These are phyloP conservation scores for Cladochytrium replicatum DNA, from an alignment of 192 early-diverging fungal genomes.

Conservation along the genomic window DNA sequence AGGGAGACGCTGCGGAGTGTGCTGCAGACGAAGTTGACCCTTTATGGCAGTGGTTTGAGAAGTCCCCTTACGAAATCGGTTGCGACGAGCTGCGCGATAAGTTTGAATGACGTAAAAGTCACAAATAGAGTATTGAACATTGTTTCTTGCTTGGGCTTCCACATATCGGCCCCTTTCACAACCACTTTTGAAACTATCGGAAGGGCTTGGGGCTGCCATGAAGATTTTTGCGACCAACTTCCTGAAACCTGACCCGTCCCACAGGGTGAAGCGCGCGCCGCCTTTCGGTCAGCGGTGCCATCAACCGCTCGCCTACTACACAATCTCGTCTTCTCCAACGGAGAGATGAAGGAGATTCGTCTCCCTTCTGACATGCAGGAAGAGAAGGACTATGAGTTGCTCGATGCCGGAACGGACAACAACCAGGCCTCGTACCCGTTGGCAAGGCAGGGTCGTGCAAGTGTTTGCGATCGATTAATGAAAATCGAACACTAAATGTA, in stretches of 20 bases:
- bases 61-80: slow-evolving; percentile 70
- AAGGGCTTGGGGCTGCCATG: slow-evolving; percentile 1
- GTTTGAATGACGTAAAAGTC: neutral
- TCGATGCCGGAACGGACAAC: slow-evolving; percentile 71
- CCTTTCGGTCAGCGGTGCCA: slow-evolving; percentile 1
- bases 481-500: neutral
- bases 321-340: neutral
- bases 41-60: slow-evolving; percentile 73
- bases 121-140: neutral
- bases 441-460: slow-evolving; percentile 42
- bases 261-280: slow-evolving; percentile 2
- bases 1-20: neutral
- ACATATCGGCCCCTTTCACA: slow-evolving; percentile 21
- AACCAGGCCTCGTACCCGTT: slow-evolving; percentile 70
- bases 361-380: neutral
- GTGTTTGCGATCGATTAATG: no score
- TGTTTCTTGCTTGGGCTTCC: slow-evolving; percentile 52
- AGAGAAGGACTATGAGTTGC: slow-evolving; percentile 4
- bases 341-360: neutral
- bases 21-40: slow-evolving; percentile 25
- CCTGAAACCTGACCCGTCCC: slow-evolving; percentile 6
- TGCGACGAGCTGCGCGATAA: slow-evolving; percentile 58
- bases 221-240: neutral
- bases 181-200: slow-evolving; percentile 23
- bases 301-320: neutral